Evolutionary conservation across 352 stramenopile species (phyloP), one percentile per base, ranked within the genome.

Genomic region (Globisporangium carolinianum): DNA sequence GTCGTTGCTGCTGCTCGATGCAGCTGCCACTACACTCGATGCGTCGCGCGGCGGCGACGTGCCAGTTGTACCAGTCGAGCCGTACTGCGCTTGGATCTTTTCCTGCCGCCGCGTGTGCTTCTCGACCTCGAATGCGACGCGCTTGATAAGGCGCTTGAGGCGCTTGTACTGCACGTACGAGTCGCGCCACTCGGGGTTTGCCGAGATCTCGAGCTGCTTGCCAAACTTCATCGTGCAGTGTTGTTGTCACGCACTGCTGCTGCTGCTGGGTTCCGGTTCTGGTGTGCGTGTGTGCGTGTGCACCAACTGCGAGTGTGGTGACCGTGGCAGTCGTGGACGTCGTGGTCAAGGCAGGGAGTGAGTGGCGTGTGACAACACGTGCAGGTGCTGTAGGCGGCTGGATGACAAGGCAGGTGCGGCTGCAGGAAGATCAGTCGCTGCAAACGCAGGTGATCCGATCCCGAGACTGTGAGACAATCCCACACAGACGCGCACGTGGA

Each of bases 101-200:
- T 87, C 72, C 61, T 91, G 71, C 53, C 86, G 86, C 54, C 68
- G 73, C 62, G 75, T 71, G 49, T 91, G 68, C 63, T 93, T 91
- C 68, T 95, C 87, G 62, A 92, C 65, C 61, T 94, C 81, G 55
- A 97, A 97, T 14, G 84, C 73, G 59, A 95, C 84, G 60, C 89
- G 83, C 69, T 96, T 96, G 65, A 97, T 93, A 36, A 96, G 75
- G 7, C 89, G 73, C 72, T 96, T 97, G 14, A 96, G 75, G 17
- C 88, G 88, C 75, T 94, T 96, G 69, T 97, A 97, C 71, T 95
- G 84, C 67, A 96, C 89, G 65, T 95, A 95, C 64, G 90, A 74
- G 61, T 92, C 84, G 65, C 87, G 87, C 83, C 85, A 95, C 53
- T 87, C 83, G n/a, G 82, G 79, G 58, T 93, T 94, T 15, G 82